Evolutionary conservation across 768 basidiomycete species (phyloP).

Genomic region (Rhodosporidiobolus sp.): DNA sequence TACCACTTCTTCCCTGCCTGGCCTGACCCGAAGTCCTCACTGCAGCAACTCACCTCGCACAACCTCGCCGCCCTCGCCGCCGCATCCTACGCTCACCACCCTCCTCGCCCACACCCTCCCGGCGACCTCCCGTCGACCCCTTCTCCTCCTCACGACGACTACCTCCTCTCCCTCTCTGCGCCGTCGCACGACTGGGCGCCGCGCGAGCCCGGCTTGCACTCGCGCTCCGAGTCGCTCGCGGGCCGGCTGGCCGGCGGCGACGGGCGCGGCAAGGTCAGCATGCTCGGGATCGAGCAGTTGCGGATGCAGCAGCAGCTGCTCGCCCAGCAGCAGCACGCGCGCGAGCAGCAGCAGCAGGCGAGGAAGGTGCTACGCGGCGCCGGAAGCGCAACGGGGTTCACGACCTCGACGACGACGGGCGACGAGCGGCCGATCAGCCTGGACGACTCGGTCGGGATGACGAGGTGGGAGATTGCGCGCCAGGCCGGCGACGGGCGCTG

Average conservation of each 20-base stretch:
- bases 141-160: conserved; percentile 29
- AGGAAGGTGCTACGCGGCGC: not conserved
- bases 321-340: too few species aligned
- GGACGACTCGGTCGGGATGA: conserved; percentile 7
- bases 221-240: not conserved
- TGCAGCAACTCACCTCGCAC: conserved; percentile 16
- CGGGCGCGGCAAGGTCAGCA: not conserved
- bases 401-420: conserved; percentile 11
- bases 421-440: conserved; percentile 31
- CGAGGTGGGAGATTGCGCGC: not conserved
- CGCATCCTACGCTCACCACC: not conserved
- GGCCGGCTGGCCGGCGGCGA: too few species aligned
- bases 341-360: not conserved
- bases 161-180: conserved; percentile 33
- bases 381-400: not conserved
- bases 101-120: not conserved
- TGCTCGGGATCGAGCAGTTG: not conserved
- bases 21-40: not conserved
- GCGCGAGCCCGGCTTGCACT: not conserved
- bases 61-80: conserved; percentile 11
- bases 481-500: too few species aligned
- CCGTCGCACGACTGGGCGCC: conserved; percentile 35
- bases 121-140: conserved; percentile 3
- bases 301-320: not conserved
- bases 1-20: not conserved